Base-by-base conservation (phyloP, 2,329 filamentous ascomycete species). In the Trichoderma breve region DNA sequence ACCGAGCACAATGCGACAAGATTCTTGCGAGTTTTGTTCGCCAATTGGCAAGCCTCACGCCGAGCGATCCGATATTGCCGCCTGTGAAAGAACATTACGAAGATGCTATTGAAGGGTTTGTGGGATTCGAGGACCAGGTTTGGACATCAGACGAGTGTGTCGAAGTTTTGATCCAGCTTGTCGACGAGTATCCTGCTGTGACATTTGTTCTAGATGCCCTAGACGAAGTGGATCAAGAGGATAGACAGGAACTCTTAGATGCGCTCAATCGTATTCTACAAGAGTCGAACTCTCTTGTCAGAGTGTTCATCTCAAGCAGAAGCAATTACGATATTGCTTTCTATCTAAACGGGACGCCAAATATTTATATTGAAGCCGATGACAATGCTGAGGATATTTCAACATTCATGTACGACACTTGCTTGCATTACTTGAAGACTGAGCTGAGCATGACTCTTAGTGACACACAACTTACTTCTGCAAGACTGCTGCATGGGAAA, bases 311-410 rank as follows among this genome's bases (percentile, higher is more conserved):
- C 51, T 69, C 65, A 12, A 69, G 65, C 24, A 57, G 65, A 26
- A 60, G 55, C 34, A 60, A 69, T 24, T 60, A 69, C 14, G 65
- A 69, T 24, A 69, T 69, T 60, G 65, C 55, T 26, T 34, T 57
- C 14, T 12, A 69, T 21, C 65, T 69, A 4, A 57, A 60, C 3
- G 34, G 53, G 30, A 39, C 51, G 51, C 65, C 65, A 4, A 69
- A 57, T 39, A 39, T 69, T 32, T 57, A 69, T 28, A 58, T 69
- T 5, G 55, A 57, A 43, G 51, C 65, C 28, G 65, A 69, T 43
- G 51, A 60, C 32, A 69, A 69, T 30, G 55, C 51, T 32, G 65
- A 69, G 34, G 65, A 69, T 26, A 69, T 69, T 15, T 58, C 65
- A 60, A 69, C 65, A 60, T 66, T 66, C 47, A 66, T 66, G 63